Evolutionary conservation across 495 filamentous ascomycete genomes (phyloP), one percentile per base, ranked within the genome.

Genomic region (Lentithecium fluviatile): DNA sequence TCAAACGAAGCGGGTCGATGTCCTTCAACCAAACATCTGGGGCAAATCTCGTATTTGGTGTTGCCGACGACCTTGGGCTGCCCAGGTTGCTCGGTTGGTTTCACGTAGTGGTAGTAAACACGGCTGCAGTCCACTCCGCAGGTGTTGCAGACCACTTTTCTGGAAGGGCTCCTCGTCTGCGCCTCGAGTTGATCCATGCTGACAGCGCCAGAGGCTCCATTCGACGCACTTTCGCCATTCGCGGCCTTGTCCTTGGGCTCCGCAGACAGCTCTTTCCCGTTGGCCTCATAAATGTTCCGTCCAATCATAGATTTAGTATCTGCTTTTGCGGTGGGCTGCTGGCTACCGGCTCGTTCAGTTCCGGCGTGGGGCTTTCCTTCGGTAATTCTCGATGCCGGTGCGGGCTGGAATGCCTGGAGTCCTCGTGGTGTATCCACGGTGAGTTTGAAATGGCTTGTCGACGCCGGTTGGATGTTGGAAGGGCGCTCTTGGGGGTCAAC

Each of bases 391-490:
- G 88, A 82, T 69, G 89, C 85, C 0, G 91, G 84, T 4, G 88
- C 87, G 20, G 94, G 94, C 70, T 98, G 94, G 81, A 91, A 95
- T 40, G 92, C 85, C 71, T 97, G 93, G 36, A 98, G 82, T 17
- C 94, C 94, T 29, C 94, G 88, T 46, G 94, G 95, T 4, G 94
- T 97, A 72, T 98, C 94, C 64, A 88, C 92, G 47, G 91, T 87
- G 51, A 97, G 84, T 62, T 90, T 85, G 84, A 97, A 98, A 75
- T 98, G 95, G 38, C 94, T 93, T 0, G 94, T 98, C 68, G 95
- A 96, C 13, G 94, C 95, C 2, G 94, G 95, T 5, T 92, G 93
- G 59, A 97, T 94, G 73, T 90, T 91, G 2, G 95, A 97, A 8
- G 94, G 94, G 42, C 94, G 85, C 45, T 90, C 89, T 69, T 97